Base-by-base conservation (phyloP, 495 filamentous ascomycete genomes). In the Penicillium tannophilum region DNA sequence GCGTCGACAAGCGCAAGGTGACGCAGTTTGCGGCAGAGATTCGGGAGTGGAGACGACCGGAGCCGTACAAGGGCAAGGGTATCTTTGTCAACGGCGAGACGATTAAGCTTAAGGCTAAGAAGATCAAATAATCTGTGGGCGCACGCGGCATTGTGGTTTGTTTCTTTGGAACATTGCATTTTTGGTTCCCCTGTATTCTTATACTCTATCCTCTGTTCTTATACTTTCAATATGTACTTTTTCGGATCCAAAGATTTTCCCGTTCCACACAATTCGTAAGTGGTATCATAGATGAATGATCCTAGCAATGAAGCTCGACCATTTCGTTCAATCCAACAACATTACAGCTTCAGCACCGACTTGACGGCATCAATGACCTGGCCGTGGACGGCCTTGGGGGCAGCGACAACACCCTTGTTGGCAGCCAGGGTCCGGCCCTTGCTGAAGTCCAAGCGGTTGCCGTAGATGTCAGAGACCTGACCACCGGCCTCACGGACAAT, bases 51-150 rank as follows among this genome's bases (percentile, higher is more conserved):
- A 86, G 95, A 73, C 81, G 79, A 59, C 94, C 94, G 41, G 94
- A 98, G 75, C 94, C 95, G 51, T 98, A 98, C 76, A 98, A 98
- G 86, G 94, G 94, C 54, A 97, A 98, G 86, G 94, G 94, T 68
- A 97, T 98, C 61, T 98, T 98, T 65, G 84, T 98, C 57, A 93
- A 97, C 71, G 90, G 90, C 49, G 93, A 98, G 82, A 97, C 92
- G 4, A 97, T 98, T 80, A 93, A 87, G 83, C 73, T 98, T 72
- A 98, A 98, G 85, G 86, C 90, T 58, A 97, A 96, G 88, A 98
- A 98, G 87, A 96, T 98, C 75, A 97, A 96, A 83, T 98, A 71
- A 69, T 64, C 60, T 11, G 39, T 55, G 42, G 41, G 54, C 42
- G 60, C 53, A 63, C 48, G 55, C 52, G 55, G 56, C 48, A 47